Evolutionary conservation across 352 stramenopile species (phyloP).

Genomic region (Phytophthora pseudosyringae): DNA sequence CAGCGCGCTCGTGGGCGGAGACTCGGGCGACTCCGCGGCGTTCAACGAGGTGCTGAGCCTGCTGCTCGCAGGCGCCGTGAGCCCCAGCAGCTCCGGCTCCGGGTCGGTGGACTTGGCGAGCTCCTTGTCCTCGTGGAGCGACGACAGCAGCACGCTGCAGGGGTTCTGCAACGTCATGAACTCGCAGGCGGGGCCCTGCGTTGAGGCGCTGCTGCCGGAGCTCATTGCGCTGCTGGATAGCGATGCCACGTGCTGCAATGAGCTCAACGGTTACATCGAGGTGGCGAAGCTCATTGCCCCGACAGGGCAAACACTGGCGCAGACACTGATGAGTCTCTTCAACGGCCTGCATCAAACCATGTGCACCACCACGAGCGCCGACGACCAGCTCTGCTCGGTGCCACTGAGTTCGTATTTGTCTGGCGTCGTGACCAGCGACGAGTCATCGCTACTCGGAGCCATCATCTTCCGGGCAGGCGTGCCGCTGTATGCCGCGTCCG

Average conservation of each 20-base stretch:
- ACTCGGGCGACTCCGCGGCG: conserved; percentile 34
- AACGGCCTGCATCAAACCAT: conserved; percentile 66
- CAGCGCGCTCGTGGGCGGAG: conserved; percentile 40
- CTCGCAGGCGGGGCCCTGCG: conserved; percentile 47
- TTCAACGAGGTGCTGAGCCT: conserved; percentile 54
- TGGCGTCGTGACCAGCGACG: conserved; percentile 32
- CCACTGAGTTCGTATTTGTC: conserved; percentile 49
- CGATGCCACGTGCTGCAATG: conserved; percentile 53
- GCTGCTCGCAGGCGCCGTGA: conserved; percentile 41
- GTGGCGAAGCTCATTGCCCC: conserved; percentile 55
- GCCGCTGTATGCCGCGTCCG: conserved; percentile 57
- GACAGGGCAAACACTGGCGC: conserved; percentile 47
- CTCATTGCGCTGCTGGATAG: conserved; percentile 52
- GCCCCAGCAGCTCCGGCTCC: conserved; percentile 26
- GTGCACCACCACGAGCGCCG: conserved; percentile 50
- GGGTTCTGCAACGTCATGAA: conserved; percentile 73
- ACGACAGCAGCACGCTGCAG: conserved; percentile 44
- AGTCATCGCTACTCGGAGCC: conserved; percentile 47
- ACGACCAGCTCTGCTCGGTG: conserved; percentile 55
- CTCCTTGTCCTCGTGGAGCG: conserved; percentile 47
- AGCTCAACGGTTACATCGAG: conserved; percentile 55
- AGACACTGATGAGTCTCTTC: conserved; percentile 51
- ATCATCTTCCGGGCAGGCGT: conserved; percentile 52
- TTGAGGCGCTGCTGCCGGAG: conserved; percentile 49
- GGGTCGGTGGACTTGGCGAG: conserved; percentile 27